Evolutionary conservation across 345 rosid genomes (phyloP), one percentile per base, ranked within the genome.

Genomic region (Mallotus nudiflorus): DNA sequence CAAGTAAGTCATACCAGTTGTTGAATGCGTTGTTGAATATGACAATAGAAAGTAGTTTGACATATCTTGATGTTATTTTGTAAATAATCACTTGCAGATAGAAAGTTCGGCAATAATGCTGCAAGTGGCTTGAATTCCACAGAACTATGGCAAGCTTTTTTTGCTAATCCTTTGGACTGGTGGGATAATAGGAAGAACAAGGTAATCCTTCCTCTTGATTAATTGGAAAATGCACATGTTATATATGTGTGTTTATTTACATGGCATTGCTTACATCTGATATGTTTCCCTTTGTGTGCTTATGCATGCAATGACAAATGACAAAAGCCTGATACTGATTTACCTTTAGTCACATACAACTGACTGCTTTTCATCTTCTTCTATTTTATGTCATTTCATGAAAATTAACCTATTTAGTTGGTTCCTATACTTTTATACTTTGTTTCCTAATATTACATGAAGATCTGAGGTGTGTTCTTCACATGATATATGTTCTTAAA

Each of bases 141-240:
- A 15, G 76, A 88, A 75, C 74, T 75, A 33, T 85, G 90, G 87
- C 90, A 88, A 75, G 89, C 86, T 5, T 86, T 86, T 74, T 88
- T 88, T 4, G 87, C 86, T 51, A 83, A 76, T 77, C 93, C 90
- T 22, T 40, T 53, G 35, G 85, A 88, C 22, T 88, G 93, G 90
- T 88, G 90, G 88, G 93, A 88, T 71, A 88, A 88, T 57, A 77
- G 90, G 79, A 86, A 75, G 59, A 82, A 69, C 80, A 88, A 88
- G 93, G 92, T 88, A 78, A 14, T 20, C 29, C 5, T 28, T 24
- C 73, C 39, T 4, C 48, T 55, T 56, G 27, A 16, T 40, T 35
- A 1, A 33, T 58, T 42, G 29, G 28, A 61, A 44, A 61, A 20
- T 49, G 15, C 58, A 25, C n/a, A n/a, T n/a, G n/a, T n/a, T 19